phyloP scores from a whole-genome alignment of 2,329 filamentous ascomycete genomes.

The Xylariales sp. region DNA sequence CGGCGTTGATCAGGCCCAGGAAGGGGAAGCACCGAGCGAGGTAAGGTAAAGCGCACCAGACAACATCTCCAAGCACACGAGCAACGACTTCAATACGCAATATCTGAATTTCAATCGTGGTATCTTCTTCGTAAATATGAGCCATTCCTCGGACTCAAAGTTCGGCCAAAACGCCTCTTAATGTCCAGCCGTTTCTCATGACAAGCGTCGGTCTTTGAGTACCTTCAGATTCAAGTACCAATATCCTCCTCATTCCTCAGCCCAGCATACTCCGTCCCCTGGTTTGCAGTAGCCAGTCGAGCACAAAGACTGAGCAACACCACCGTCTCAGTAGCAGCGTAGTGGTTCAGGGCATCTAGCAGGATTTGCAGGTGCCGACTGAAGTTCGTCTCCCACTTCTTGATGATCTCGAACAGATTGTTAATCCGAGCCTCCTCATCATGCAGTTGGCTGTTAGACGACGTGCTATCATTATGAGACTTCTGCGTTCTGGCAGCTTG shows the following conservation, averaged over 20 bases:
- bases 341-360: conserved; percentile 92
- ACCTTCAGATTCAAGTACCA: too few relatives aligned
- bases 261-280: conserved; percentile 64
- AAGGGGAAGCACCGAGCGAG: too few relatives aligned
- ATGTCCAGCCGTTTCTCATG: conserved; percentile 3
- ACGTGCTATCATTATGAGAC: conserved; percentile 26
- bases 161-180: conserved; percentile 6
- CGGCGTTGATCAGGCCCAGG: too few relatives aligned
- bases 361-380: conserved; percentile 87
- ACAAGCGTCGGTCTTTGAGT: background rate
- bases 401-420: conserved; percentile 81
- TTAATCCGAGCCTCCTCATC: conserved; percentile 51
- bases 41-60: too few relatives aligned
- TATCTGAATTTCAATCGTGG: conserved; percentile 4
- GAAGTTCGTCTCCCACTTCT: conserved; percentile 92
- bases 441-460: conserved; percentile 32
- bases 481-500: conserved; percentile 43
- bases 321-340: conserved; percentile 94
- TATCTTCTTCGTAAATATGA: conserved; percentile 2
- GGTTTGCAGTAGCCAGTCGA: conserved; percentile 73
- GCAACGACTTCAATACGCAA: too few relatives aligned
- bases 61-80: too few relatives aligned
- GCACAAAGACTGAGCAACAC: conserved; percentile 86
- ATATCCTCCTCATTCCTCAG: conserved; percentile 54
- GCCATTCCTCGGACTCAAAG: background rate